Evolutionary conservation across 345 rosid genomes (phyloP).

Genomic region (Eucalyptus curtisii): DNA sequence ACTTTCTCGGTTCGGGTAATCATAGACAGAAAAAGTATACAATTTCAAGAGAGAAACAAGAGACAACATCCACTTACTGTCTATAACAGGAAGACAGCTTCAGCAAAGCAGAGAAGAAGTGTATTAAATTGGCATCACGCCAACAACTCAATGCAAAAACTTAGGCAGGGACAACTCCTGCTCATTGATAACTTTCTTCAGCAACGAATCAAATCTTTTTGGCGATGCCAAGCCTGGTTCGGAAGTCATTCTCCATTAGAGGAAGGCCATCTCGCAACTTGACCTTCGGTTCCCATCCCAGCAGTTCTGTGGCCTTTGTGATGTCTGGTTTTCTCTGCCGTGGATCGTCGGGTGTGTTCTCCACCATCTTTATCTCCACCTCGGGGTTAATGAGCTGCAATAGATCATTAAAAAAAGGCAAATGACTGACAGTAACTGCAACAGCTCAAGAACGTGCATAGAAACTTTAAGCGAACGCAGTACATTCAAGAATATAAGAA

Average conservation of each 20-base stretch:
- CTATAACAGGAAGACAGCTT: neutral
- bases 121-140: neutral
- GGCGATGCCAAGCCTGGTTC: slow-evolving; percentile 56
- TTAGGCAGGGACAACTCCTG: neutral
- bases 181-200: neutral
- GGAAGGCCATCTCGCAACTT: slow-evolving; percentile 82
- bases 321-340: slow-evolving; percentile 89
- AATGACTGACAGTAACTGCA: neutral
- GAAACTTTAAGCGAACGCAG: neutral
- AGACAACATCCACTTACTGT: neutral
- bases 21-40: neutral
- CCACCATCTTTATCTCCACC: slow-evolving; percentile 75
- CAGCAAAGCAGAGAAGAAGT: neutral
- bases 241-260: slow-evolving; percentile 86
- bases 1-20: neutral
- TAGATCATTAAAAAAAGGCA: neutral
- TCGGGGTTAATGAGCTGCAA: slow-evolving; percentile 62
- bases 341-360: slow-evolving; percentile 93
- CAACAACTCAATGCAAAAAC: neutral
- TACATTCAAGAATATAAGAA: neutral
- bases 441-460: neutral
- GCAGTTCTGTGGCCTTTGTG: slow-evolving; percentile 66
- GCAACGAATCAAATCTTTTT: slow-evolving; percentile 12
- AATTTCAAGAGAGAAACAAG: neutral
- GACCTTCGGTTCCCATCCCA: slow-evolving; percentile 92